These are phyloP conservation scores for Inonotus obliquus DNA, from an alignment of 1,284 basidiomycete species.

Conservation along the genomic window DNA sequence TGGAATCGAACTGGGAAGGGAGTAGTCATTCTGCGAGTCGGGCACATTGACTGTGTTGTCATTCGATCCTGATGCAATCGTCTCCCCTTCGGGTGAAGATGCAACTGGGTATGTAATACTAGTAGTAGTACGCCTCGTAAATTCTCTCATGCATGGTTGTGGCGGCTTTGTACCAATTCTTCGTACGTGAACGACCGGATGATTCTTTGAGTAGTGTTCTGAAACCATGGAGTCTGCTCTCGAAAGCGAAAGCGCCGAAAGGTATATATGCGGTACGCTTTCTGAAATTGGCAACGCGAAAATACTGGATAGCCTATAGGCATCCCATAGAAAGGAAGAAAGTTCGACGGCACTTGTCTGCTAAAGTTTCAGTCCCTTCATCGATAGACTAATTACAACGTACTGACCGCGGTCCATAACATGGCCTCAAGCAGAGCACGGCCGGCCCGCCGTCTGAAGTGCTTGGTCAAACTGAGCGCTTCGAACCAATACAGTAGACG, in stretches of 20 bases:
- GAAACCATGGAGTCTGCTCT: slow-evolving; percentile 11
- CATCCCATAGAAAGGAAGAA: no score
- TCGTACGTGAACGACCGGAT: neutral
- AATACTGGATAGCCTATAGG: slow-evolving; percentile 10
- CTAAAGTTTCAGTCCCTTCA: neutral
- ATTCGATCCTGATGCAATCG: slow-evolving; percentile 21
- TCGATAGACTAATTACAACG: no score
- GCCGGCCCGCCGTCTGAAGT: neutral
- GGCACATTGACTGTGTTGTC: no score
- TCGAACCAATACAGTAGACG: slow-evolving; percentile 19
- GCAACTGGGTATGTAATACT: slow-evolving; percentile 18
- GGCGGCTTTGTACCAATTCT: no score
- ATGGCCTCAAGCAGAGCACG: no score
- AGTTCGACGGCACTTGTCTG: neutral
- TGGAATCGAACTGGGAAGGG: no score
- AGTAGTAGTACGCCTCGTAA: slow-evolving; percentile 21
- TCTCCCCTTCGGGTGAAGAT: slow-evolving; percentile 21
- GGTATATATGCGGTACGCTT: slow-evolving; percentile 24
- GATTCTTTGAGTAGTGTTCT: neutral
- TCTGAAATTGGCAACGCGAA: slow-evolving; percentile 20
- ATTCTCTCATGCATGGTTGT: no score
- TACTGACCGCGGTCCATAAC: no score
- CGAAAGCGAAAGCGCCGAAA: slow-evolving; percentile 23
- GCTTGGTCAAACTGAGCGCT: slow-evolving; percentile 6
- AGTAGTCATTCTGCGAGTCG: slow-evolving; percentile 13